Conservation (phyloP, 495 filamentous ascomycete genomes). For the Neurospora sp. region DNA sequence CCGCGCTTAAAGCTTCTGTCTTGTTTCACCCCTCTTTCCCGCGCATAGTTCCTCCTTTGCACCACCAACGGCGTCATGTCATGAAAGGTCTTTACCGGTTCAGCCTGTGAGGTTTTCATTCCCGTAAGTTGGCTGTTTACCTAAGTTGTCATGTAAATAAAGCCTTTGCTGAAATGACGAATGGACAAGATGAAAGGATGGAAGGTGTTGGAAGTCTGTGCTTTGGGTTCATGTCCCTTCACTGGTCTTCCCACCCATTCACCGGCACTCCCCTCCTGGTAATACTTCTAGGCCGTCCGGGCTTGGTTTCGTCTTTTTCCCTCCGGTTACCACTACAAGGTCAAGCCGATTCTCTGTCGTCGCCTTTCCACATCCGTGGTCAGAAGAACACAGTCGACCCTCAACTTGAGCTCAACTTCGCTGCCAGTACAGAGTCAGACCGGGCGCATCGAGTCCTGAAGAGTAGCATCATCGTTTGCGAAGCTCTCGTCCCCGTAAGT, state of each 20-base stretch:
- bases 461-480: not conserved
- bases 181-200: not conserved
- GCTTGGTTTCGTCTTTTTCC: not conserved
- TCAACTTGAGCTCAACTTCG: not conserved
- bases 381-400: not conserved
- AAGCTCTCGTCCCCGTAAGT: not conserved
- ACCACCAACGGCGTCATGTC: not conserved
- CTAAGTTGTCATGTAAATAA: not conserved
- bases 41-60: not conserved
- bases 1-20: not conserved
- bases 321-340: not conserved
- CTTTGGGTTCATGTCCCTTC: not conserved
- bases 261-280: not conserved
- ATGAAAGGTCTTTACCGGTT: not conserved
- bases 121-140: not conserved
- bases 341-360: not conserved
- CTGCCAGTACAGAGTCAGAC: too few relatives aligned
- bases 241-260: not conserved
- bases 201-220: not conserved
- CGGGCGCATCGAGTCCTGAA: too few relatives aligned
- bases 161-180: not conserved
- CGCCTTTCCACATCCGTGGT: not conserved
- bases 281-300: not conserved
- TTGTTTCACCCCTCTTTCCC: not conserved
- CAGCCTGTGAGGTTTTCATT: not conserved